Evolutionary conservation across 2,329 filamentous ascomycete species (phyloP).

Genomic region (Alternaria hordeiaustralica): DNA sequence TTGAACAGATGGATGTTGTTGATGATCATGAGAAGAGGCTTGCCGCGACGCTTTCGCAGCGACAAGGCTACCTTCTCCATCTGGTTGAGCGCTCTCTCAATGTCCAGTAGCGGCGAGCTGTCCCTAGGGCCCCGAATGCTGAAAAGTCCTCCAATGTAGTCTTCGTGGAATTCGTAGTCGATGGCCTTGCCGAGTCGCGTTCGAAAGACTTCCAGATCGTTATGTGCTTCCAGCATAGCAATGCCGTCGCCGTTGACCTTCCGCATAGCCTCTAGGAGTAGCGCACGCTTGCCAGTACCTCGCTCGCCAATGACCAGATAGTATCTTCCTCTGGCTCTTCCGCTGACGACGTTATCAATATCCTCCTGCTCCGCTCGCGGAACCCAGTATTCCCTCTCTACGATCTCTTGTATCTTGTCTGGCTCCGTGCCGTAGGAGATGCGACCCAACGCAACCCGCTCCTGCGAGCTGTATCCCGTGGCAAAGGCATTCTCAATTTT

Average conservation of each 20-base stretch:
- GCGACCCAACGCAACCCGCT: slow-evolving; percentile 39
- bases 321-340: slow-evolving; percentile 78
- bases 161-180: slow-evolving; percentile 96
- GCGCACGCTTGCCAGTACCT: slow-evolving; percentile 92
- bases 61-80: slow-evolving; percentile 90
- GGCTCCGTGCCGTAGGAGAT: slow-evolving; percentile 38
- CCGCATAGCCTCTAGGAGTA: slow-evolving; percentile 92
- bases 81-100: slow-evolving; percentile 96
- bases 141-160: slow-evolving; percentile 95
- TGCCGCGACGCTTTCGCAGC: slow-evolving; percentile 65
- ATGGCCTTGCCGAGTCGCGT: slow-evolving; percentile 90
- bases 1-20: slow-evolving; percentile 91
- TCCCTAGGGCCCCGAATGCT: slow-evolving; percentile 91
- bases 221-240: slow-evolving; percentile 95
- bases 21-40: slow-evolving; percentile 85
- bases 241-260: slow-evolving; percentile 87
- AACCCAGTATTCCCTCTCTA: slow-evolving; percentile 75
- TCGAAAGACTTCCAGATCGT: slow-evolving; percentile 92
- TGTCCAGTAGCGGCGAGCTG: slow-evolving; percentile 88
- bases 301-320: slow-evolving; percentile 93
- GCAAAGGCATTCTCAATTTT: slow-evolving; percentile 47
- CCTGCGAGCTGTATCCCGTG: slow-evolving; percentile 43
- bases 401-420: slow-evolving; percentile 34
- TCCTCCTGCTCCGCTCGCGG: slow-evolving; percentile 77
- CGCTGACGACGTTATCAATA: slow-evolving; percentile 82